Conservation (phyloP, 2,329 filamentous ascomycete genomes). For the Hymenoscyphus fraxineus region DNA sequence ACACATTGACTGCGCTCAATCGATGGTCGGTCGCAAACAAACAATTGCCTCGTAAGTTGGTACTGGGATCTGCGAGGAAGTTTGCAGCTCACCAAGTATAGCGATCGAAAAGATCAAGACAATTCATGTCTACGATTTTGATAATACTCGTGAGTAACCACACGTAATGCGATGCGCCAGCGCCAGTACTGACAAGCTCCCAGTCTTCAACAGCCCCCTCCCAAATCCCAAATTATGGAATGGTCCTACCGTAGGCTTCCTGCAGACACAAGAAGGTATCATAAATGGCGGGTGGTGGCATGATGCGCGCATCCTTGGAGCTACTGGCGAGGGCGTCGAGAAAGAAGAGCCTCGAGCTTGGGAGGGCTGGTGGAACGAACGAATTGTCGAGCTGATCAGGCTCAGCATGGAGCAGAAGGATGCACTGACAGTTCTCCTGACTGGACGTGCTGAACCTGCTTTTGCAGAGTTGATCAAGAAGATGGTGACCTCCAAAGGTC, state of each 20-base stretch:
- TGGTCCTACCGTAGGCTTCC: conserved; percentile 67
- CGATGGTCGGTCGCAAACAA: conserved; percentile 79
- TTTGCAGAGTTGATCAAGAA: conserved; percentile 78
- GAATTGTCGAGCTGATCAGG: conserved; percentile 74
- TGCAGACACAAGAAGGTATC: conserved; percentile 74
- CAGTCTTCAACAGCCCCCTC: conserved; percentile 86
- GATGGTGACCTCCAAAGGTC: conserved; percentile 71
- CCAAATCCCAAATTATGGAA: conserved; percentile 90
- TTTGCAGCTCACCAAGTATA: conserved; percentile 30
- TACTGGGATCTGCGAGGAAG: conserved; percentile 5
- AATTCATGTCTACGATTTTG: conserved; percentile 95
- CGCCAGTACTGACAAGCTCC: conserved; percentile 16
- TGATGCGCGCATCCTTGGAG: conserved; percentile 77
- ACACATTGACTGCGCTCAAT: conserved; percentile 70
- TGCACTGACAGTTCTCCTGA: conserved; percentile 79
- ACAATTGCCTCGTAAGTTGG: conserved; percentile 60
- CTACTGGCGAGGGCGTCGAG: conserved; percentile 78
- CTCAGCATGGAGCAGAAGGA: conserved; percentile 82
- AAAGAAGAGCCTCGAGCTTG: conserved; percentile 80
- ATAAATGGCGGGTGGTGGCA: conserved; percentile 96
- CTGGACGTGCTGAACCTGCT: conserved; percentile 73
- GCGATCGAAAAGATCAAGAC: conserved; percentile 66
- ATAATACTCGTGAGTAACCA: conserved; percentile 75
- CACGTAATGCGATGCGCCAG: background rate
- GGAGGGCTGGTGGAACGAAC: conserved; percentile 96